Evolutionary conservation across 495 filamentous ascomycete species (phyloP).

Genomic region (Aspergillus homomorphus): DNA sequence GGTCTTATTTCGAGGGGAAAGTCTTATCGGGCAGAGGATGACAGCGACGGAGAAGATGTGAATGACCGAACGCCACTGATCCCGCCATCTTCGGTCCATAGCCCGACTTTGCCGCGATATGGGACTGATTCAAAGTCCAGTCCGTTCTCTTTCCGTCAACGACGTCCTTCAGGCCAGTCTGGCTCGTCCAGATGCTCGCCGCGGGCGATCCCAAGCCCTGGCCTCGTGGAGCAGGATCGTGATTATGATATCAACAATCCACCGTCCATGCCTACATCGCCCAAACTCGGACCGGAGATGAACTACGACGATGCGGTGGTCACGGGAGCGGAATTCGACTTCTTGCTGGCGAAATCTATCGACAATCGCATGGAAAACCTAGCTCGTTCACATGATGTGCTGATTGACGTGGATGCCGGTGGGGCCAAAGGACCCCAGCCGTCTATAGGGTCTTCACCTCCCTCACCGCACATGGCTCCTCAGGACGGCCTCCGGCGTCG

Average conservation of each 20-base stretch:
- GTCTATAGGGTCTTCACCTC: constrained; percentile 29
- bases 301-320: constrained; percentile 79
- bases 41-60: constrained; percentile 48
- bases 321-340: constrained; percentile 48
- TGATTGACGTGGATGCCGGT: constrained; percentile 55
- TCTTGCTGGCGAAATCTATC: constrained; percentile 26
- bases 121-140: constrained; percentile 36
- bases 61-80: constrained; percentile 45
- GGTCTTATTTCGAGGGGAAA: constrained; percentile 30
- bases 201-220: constrained; percentile 25
- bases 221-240: constrained; percentile 33
- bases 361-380: constrained; percentile 37
- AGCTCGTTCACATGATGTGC: constrained; percentile 41
- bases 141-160: constrained; percentile 28
- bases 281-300: constrained; percentile 56
- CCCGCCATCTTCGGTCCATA: constrained; percentile 26
- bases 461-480: constrained; percentile 33
- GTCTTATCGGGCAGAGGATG: constrained; percentile 34
- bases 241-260: constrained; percentile 91
- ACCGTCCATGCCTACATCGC: constrained; percentile 85
- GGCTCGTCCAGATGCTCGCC: constrained; percentile 37
- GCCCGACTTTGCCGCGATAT: constrained; percentile 31
- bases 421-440: constrained; percentile 32
- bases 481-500: constrained; percentile 43
- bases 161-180: constrained; percentile 30